Evolutionary conservation across 352 stramenopile species (phyloP).

Genomic region (Globisporangium paroecandrum): DNA sequence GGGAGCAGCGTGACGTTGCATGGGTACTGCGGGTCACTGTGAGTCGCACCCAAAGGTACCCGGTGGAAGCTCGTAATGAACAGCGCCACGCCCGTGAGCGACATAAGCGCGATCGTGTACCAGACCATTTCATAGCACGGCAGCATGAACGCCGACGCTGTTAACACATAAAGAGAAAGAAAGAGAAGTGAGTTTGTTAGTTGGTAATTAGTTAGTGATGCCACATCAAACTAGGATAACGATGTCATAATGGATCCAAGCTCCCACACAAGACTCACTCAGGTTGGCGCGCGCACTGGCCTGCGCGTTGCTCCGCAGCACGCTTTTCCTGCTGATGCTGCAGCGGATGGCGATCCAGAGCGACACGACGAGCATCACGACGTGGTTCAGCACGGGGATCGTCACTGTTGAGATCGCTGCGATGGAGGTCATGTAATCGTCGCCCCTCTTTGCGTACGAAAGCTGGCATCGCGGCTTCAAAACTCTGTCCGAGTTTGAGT

Average conservation of each 20-base stretch:
- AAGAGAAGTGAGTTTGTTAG: neutral
- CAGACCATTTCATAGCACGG: conserved; percentile 83
- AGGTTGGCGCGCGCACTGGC: conserved; percentile 66
- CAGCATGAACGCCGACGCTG: conserved; percentile 84
- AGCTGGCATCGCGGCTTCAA: conserved; percentile 47
- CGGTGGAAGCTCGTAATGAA: conserved; percentile 50
- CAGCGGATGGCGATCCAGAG: conserved; percentile 69
- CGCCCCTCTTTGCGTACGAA: conserved; percentile 20
- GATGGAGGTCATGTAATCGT: conserved; percentile 30
- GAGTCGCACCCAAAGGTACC: conserved; percentile 13
- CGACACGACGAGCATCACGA: conserved; percentile 66
- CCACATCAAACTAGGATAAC: neutral
- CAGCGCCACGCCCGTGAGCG: conserved; percentile 44
- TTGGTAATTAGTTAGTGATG: neutral
- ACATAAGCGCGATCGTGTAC: conserved; percentile 73
- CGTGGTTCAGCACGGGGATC: conserved; percentile 62
- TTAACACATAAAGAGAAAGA: conserved; percentile 9
- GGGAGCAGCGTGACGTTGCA: conserved; percentile 57
- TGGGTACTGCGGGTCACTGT: conserved; percentile 36
- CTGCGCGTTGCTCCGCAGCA: conserved; percentile 48
- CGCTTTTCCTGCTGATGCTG: conserved; percentile 68
- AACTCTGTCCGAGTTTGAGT: conserved; percentile 24
- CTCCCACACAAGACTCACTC: conserved; percentile 29
- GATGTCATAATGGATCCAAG: neutral
- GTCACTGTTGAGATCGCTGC: conserved; percentile 42